A percentile compares a stretch with the other conserved stretches of the same genome.
Evolutionary conservation across 192 early-diverging fungal genomes (phyloP).

Genomic region (Mortierella claussenii): DNA sequence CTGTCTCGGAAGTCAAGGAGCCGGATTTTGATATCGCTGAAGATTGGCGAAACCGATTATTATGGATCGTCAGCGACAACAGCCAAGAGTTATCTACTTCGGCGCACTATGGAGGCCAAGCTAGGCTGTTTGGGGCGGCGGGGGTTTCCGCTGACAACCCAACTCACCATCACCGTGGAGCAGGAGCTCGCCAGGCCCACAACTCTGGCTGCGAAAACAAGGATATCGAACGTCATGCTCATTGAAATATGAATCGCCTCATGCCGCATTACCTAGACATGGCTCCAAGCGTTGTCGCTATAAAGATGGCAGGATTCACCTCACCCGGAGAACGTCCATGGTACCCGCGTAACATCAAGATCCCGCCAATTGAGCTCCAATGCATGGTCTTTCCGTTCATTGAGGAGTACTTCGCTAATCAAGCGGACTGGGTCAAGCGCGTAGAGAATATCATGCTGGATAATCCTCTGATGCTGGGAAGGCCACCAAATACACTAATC

Average conservation of each 20-base stretch:
- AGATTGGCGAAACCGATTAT: not conserved
- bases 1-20: not conserved
- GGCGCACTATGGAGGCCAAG: not conserved
- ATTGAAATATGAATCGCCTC: constrained; percentile 9
- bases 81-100: not conserved
- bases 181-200: constrained; percentile 23
- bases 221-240: constrained; percentile 25
- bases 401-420: not conserved
- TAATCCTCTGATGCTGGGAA: not conserved
- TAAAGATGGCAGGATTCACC: constrained; percentile 23
- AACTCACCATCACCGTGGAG: constrained; percentile 13
- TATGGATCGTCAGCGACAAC: not conserved
- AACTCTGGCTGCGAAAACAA: constrained; percentile 3
- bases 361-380: constrained; percentile 29
- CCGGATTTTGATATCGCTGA: not conserved
- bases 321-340: constrained; percentile 8
- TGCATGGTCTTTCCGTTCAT: constrained; percentile 13
- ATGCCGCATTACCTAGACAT: constrained; percentile 8
- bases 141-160: not conserved
- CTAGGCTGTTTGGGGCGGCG: not conserved
- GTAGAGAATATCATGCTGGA: constrained; percentile 35
- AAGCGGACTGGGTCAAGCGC: constrained; percentile 12
- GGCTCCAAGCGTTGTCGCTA: constrained; percentile 4
- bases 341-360: constrained; percentile 14
- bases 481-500: not conserved